Conservation (phyloP, 345 rosid genomes). For the Physaria fendleri region DNA sequence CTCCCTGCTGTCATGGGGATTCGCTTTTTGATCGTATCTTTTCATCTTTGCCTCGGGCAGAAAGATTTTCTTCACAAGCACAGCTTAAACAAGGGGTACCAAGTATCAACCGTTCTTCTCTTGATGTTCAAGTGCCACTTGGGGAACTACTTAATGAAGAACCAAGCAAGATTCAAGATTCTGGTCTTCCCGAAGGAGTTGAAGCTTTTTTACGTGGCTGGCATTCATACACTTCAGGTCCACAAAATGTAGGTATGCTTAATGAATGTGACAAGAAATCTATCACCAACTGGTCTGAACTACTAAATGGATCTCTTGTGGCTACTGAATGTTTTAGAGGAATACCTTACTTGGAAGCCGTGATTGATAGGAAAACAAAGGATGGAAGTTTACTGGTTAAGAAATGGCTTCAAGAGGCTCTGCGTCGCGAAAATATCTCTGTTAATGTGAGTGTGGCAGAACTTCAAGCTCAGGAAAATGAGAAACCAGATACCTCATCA, state of each 20-base stretch:
- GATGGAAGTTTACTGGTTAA: constrained; percentile 80
- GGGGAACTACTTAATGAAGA: constrained; percentile 50
- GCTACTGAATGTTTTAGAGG: constrained; percentile 70
- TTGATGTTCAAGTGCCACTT: constrained; percentile 74
- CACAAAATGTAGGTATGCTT: constrained; percentile 31
- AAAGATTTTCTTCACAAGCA: constrained; percentile 45
- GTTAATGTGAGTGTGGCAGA: constrained; percentile 49
- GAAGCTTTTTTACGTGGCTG: constrained; percentile 73
- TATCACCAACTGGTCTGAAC: constrained; percentile 30
- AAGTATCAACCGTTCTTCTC: constrained; percentile 51
- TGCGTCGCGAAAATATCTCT: constrained; percentile 58
- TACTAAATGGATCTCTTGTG: constrained; percentile 61
- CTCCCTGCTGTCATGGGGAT: constrained; percentile 91
- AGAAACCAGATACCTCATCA: constrained; percentile 36
- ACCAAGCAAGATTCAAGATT: constrained; percentile 33
- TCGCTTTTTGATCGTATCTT: constrained; percentile 81
- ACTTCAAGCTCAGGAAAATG: constrained; percentile 38
- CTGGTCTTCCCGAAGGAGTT: constrained; percentile 46
- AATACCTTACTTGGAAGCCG: constrained; percentile 77
- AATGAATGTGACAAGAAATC: constrained; percentile 34
- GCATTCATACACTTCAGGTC: constrained; percentile 41
- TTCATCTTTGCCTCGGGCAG: constrained; percentile 72
- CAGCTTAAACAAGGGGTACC: constrained; percentile 44
- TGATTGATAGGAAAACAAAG: constrained; percentile 76
- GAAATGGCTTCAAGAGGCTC: constrained; percentile 89